These are phyloP conservation scores for Nemania sp. DNA, from an alignment of 2,329 filamentous ascomycete genomes.

Conservation along the genomic window DNA sequence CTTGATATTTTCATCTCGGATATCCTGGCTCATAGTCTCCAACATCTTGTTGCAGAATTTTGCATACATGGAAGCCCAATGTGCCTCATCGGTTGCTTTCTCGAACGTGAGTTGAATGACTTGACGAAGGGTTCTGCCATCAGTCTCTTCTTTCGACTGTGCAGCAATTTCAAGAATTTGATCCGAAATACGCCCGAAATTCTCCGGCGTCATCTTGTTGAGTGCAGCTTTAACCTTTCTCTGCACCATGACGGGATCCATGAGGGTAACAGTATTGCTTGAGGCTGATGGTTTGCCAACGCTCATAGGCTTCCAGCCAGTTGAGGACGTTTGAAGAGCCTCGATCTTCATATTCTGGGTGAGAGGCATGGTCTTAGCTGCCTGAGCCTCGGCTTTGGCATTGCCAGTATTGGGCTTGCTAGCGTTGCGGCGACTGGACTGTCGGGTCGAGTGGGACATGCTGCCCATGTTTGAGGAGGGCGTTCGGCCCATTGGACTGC, in stretches of 20 bases:
- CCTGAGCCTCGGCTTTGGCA: conserved; percentile 65
- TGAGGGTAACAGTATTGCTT: conserved; percentile 55
- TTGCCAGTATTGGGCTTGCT: conserved; percentile 65
- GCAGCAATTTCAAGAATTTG: conserved; percentile 91
- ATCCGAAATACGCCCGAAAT: conserved; percentile 79
- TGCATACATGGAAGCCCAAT: conserved; percentile 99
- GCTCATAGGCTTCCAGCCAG: conserved; percentile 88
- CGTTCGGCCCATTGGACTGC: conserved; percentile 66
- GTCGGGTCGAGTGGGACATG: conserved; percentile 72
- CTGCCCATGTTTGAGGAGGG: conserved; percentile 61
- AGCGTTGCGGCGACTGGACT: conserved; percentile 64
- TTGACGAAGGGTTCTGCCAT: conserved; percentile 92
- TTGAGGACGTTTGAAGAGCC: conserved; percentile 70
- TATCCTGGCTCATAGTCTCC: conserved; percentile 90
- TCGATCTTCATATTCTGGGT: conserved; percentile 82
- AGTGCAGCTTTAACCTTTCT: conserved; percentile 97
- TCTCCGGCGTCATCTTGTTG: conserved; percentile 99
- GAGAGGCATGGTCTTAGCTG: conserved; percentile 87
- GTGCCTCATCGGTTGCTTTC: conserved; percentile 96
- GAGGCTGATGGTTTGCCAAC: conserved; percentile 52
- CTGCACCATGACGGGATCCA: conserved; percentile 92
- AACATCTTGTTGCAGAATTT: conserved; percentile 98
- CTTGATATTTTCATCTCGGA: conserved; percentile 91
- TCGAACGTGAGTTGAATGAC: conserved; percentile 99
- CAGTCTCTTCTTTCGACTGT: conserved; percentile 93